Evolutionary conservation across 257 asterid genomes (phyloP), one percentile per base, ranked within the genome.

Genomic region (Gynochthodes officinalis): DNA sequence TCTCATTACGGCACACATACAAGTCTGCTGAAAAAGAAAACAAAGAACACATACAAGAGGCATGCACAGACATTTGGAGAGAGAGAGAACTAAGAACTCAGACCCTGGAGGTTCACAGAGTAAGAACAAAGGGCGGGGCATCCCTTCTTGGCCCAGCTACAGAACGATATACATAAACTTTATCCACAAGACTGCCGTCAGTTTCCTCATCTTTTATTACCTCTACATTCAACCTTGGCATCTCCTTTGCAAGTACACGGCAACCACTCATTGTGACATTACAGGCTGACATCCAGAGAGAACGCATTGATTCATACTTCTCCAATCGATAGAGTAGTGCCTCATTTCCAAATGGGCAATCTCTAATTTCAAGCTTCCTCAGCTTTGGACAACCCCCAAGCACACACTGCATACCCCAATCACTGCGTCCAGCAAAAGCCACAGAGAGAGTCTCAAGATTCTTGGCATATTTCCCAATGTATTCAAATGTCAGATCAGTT

Each of bases 281-380:
- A 72, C 96, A 92, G n/a, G 88, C 71, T 12, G 98, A 92, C 92
- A 92, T 92, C 98, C 96, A 92, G 27, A 92, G 79, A 0, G 96
- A 92, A 72, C 96, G 67, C 96, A 92, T 92, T 74, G 67, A 80
- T 75, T 85, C 96, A 35, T 92, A 92, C 72, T 88, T 90, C 70
- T 76, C 89, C 25, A 75, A 42, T 7, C 94, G 96, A 35, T 90
- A 82, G 21, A 92, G 77, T 35, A 92, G 79, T 43, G 96, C 96
- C 16, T 79, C 84, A 39, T 92, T 80, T 13, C 98, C 98, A 28
- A 85, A 92, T 2, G 96, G 98, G 65, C 96, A 85, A 73, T 92
- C 98, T 75, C 98, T 75, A 59, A 92, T 92, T 85, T 92, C 98
- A 15, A 92, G 94, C 85, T 90, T 92, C 81, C 96, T 85, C 76